These are phyloP conservation scores for Xylaria grammica DNA, from an alignment of 495 filamentous ascomycete genomes.

Conservation along the genomic window DNA sequence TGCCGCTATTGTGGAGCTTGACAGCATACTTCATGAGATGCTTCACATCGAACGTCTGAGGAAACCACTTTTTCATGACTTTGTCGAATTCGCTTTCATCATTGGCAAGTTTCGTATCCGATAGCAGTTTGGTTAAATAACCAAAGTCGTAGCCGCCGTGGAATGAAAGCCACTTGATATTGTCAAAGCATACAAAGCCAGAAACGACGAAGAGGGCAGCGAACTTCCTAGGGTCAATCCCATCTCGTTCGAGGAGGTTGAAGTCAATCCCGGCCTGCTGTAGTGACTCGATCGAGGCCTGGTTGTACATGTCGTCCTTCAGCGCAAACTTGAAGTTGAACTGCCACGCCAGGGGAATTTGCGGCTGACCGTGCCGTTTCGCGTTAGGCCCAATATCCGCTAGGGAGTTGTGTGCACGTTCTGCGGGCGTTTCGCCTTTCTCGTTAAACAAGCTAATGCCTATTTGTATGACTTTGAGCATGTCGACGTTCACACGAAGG, in stretches of 20 bases:
- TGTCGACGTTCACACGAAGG: slow-evolving; percentile 93
- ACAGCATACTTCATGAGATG: slow-evolving; percentile 83
- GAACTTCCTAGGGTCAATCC: slow-evolving; percentile 91
- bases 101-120: slow-evolving; percentile 76
- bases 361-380: slow-evolving; percentile 57
- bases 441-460: slow-evolving; percentile 90
- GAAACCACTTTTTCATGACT: slow-evolving; percentile 88
- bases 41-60: slow-evolving; percentile 92
- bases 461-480: slow-evolving; percentile 95
- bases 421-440: slow-evolving; percentile 82
- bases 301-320: slow-evolving; percentile 93
- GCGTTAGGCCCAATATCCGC: slow-evolving; percentile 45
- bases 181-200: slow-evolving; percentile 83
- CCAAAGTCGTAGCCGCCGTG: slow-evolving; percentile 99
- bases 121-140: slow-evolving; percentile 91
- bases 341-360: slow-evolving; percentile 90
- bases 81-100: slow-evolving; percentile 87
- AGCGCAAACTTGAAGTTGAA: slow-evolving; percentile 98
- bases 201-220: slow-evolving; percentile 88
- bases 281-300: slow-evolving; percentile 87
- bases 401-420: slow-evolving; percentile 62
- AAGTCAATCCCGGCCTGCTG: slow-evolving; percentile 90
- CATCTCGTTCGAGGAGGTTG: slow-evolving; percentile 74
- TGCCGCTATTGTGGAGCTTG: slow-evolving; percentile 67
- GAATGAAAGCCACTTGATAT: slow-evolving; percentile 95